Conservation (phyloP, 208 protist genomes). For the Trypanosoma avium region DNA sequence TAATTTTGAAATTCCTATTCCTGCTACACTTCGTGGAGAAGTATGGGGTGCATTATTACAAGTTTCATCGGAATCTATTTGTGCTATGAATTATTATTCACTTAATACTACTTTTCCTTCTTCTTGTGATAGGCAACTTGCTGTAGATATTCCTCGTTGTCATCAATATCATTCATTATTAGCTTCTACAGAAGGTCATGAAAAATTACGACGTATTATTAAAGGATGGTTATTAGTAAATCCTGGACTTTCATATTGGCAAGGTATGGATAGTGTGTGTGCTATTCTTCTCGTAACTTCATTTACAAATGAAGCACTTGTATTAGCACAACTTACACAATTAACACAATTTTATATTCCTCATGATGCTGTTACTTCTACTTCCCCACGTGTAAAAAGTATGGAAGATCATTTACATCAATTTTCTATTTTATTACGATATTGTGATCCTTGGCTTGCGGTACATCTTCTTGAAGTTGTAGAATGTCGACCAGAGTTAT, state of each 20-base stretch:
- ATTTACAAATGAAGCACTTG: slow-evolving; percentile 74
- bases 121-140: slow-evolving; percentile 84
- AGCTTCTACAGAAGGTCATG: slow-evolving; percentile 62
- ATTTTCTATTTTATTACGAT: slow-evolving; percentile 63
- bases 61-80: slow-evolving; percentile 39
- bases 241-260: slow-evolving; percentile 81
- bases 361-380: slow-evolving; percentile 53
- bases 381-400: slow-evolving; percentile 1
- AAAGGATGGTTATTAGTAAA: slow-evolving; percentile 81
- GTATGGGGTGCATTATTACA: slow-evolving; percentile 89
- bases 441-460: slow-evolving; percentile 90
- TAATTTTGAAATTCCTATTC: slow-evolving; percentile 57
- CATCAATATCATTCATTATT: slow-evolving; percentile 94
- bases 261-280: slow-evolving; percentile 93
- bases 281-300: slow-evolving; percentile 81
- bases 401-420: slow-evolving; percentile 79
- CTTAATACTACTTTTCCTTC: slow-evolving; percentile 23
- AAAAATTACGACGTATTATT: slow-evolving; percentile 68
- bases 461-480: slow-evolving; percentile 80
- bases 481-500: slow-evolving; percentile 87
- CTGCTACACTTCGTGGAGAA: slow-evolving; percentile 76
- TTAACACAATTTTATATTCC: slow-evolving; percentile 84
- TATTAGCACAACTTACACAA: slow-evolving; percentile 67
- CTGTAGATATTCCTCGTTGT: slow-evolving; percentile 94
- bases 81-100: slow-evolving; percentile 20